Percentiles rank a stretch among this genome's conserved stretches.
Conservation (phyloP, 805 yeast species). For the Candida alai region DNA sequence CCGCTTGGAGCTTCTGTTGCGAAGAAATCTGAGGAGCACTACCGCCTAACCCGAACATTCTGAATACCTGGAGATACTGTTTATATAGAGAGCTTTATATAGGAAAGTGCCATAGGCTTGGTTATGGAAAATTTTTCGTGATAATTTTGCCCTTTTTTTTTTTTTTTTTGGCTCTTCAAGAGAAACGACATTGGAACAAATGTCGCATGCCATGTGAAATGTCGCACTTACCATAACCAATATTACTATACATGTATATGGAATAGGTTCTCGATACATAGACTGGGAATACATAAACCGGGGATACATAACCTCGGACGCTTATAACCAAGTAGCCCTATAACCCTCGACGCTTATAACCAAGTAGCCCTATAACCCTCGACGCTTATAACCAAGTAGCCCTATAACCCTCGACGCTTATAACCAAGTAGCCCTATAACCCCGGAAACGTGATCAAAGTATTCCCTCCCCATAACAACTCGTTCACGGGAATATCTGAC, state of each 20-base stretch:
- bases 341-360: background rate
- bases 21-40: conserved; percentile 69
- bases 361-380: background rate
- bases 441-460: conserved; percentile 36
- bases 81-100: no score
- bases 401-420: background rate
- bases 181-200: no score
- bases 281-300: background rate
- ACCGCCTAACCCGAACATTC: conserved; percentile 76
- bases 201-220: no score
- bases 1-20: conserved; percentile 79
- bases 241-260: no score
- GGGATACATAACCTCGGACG: background rate
- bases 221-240: no score
- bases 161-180: no score
- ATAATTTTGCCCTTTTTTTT: no score
- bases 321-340: background rate
- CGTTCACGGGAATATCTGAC: conserved; percentile 15
- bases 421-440: conserved; percentile 17
- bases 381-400: background rate
- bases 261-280: background rate
- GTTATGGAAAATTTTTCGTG: no score
- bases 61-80: background rate
- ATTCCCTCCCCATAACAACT: conserved; percentile 33
- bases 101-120: no score